Percentiles rank a stretch among this genome's conserved stretches.
These are phyloP conservation scores for Hysterium pulicare DNA, from an alignment of 2,329 filamentous ascomycete species.

Conservation along the genomic window DNA sequence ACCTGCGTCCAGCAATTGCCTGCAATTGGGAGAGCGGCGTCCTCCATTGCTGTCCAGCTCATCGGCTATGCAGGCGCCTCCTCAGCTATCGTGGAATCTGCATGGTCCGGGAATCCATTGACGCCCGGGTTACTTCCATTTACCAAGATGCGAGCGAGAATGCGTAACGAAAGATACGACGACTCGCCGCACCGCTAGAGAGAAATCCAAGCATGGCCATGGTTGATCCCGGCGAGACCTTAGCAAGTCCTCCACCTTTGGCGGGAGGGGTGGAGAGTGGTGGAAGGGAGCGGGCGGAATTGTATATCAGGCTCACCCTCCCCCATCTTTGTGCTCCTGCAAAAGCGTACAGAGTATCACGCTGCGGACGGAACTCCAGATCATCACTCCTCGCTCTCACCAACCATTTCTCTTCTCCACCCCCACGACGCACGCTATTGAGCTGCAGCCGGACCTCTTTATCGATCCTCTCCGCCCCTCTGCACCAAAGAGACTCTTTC, in stretches of 20 bases:
- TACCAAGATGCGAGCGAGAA: background rate
- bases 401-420: slow-evolving; percentile 18
- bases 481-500: slow-evolving; percentile 12
- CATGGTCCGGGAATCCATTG: too few relatives aligned
- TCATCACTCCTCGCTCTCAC: slow-evolving; percentile 15
- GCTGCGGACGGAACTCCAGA: slow-evolving; percentile 14
- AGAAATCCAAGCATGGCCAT: slow-evolving; percentile 16
- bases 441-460: slow-evolving; percentile 22
- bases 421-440: slow-evolving; percentile 24
- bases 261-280: slow-evolving; percentile 17
- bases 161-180: background rate
- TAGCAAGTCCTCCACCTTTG: slow-evolving; percentile 25
- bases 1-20: too few relatives aligned
- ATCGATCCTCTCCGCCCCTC: slow-evolving; percentile 19
- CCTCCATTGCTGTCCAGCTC: too few relatives aligned
- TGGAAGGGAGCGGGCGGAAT: slow-evolving; percentile 24
- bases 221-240: slow-evolving; percentile 22
- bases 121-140: too few relatives aligned
- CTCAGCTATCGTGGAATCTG: too few relatives aligned
- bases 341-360: slow-evolving; percentile 14
- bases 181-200: background rate
- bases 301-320: slow-evolving; percentile 30
- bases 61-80: too few relatives aligned
- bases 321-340: slow-evolving; percentile 12
- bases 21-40: too few relatives aligned